Conservation (phyloP, 1,284 basidiomycete genomes). For the Irpex sp. region DNA sequence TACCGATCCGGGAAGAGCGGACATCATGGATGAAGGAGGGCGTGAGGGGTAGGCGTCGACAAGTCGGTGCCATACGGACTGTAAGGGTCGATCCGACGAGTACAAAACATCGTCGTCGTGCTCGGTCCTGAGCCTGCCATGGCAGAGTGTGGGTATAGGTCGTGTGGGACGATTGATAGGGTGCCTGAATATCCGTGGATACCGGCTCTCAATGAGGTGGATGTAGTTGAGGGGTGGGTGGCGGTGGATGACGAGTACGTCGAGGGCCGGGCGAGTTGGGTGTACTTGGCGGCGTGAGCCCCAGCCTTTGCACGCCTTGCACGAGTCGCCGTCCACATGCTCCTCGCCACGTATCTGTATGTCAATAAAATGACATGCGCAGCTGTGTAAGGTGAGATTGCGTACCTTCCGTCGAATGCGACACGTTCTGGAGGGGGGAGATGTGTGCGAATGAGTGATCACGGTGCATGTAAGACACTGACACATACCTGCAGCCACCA, state of each 20-base stretch:
- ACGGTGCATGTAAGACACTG: constrained; percentile 1
- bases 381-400: constrained; percentile 15
- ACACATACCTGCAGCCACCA: constrained; percentile 71
- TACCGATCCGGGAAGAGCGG: constrained; percentile 15
- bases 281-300: constrained; percentile 58
- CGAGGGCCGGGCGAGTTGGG: no score
- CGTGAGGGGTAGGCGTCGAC: constrained; percentile 6
- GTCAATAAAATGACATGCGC: neutral
- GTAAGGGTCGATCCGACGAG: constrained; percentile 18
- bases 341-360: constrained; percentile 82
- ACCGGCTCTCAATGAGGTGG: constrained; percentile 11
- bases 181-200: no score
- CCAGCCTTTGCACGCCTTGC: constrained; percentile 78
- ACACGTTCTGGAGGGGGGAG: constrained; percentile 61
- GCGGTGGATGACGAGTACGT: constrained; percentile 23
- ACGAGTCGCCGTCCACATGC: constrained; percentile 64
- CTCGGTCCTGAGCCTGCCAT: constrained; percentile 25
- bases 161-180: constrained; percentile 5
- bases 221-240: constrained; percentile 16
- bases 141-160: constrained; percentile 16
- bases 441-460: constrained; percentile 4
- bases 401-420: constrained; percentile 73
- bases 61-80: constrained; percentile 2
- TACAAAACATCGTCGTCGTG: constrained; percentile 17
- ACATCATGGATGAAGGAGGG: constrained; percentile 6